A percentile compares a stretch with the other conserved stretches of the same genome.
Conservation (phyloP, 106 monocot genomes). For the Posidonia australis region DNA sequence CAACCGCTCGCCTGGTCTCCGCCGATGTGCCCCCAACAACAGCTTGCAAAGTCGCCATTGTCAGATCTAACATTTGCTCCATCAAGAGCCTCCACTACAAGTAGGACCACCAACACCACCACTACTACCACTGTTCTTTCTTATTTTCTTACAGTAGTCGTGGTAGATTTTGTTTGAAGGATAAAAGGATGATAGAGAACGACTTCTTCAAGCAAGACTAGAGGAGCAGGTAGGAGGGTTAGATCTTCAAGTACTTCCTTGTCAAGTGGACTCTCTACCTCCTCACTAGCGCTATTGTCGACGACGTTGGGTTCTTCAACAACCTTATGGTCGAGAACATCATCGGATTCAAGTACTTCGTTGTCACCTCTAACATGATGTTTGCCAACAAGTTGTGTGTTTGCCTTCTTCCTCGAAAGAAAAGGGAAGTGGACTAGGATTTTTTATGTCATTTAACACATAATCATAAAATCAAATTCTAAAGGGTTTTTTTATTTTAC, state of each 20-base stretch:
- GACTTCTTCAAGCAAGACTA: slow-evolving; percentile 63
- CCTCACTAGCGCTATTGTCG: slow-evolving; percentile 35
- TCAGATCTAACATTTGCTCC: slow-evolving; percentile 68
- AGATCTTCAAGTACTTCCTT: slow-evolving; percentile 46
- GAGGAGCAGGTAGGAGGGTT: slow-evolving; percentile 32
- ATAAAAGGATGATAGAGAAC: slow-evolving; percentile 52
- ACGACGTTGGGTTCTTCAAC: slow-evolving; percentile 42
- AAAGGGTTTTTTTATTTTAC: too few relatives aligned
- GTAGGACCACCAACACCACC: slow-evolving; percentile 14
- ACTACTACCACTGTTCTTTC: background rate
- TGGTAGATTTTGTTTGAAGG: background rate
- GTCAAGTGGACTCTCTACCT: slow-evolving; percentile 75
- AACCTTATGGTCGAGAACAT: slow-evolving; percentile 80
- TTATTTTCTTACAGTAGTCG: background rate
- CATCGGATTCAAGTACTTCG: slow-evolving; percentile 67
- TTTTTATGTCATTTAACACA: too few relatives aligned
- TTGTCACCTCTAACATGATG: slow-evolving; percentile 58
- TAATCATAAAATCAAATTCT: too few relatives aligned
- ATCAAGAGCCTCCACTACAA: slow-evolving; percentile 93
- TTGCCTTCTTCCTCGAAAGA: too few relatives aligned
- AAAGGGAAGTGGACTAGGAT: too few relatives aligned
- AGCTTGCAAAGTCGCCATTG: slow-evolving; percentile 71
- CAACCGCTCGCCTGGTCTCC: slow-evolving; percentile 14
- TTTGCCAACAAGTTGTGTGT: slow-evolving; percentile 1
- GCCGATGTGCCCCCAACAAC: slow-evolving; percentile 45